Evolutionary conservation across 179 eudicot species (phyloP).

Genomic region (Carnegiea gigantea): DNA sequence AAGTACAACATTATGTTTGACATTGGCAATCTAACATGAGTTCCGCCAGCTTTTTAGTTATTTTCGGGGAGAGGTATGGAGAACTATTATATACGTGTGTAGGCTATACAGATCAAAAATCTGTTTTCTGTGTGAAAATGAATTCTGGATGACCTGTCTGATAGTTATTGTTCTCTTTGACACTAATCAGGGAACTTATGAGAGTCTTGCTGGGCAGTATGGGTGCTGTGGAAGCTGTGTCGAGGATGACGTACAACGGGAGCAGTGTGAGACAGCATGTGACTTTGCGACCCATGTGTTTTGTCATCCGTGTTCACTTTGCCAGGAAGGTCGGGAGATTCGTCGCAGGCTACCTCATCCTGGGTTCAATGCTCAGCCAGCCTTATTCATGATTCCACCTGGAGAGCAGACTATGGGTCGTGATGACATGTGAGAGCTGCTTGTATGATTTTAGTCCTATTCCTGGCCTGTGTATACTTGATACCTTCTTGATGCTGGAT

Average conservation of each 20-base stretch:
- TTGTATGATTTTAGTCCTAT: not conserved
- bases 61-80: not conserved
- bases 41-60: no score
- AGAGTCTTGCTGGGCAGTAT: conserved; percentile 52
- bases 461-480: not conserved
- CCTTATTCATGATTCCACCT: conserved; percentile 68
- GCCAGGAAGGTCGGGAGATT: conserved; percentile 92
- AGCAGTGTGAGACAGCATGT: conserved; percentile 69
- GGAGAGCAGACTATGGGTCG: conserved; percentile 75
- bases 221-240: conserved; percentile 60
- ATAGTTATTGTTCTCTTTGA: conserved; percentile 6
- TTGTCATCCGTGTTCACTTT: conserved; percentile 83
- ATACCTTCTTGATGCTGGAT: not conserved
- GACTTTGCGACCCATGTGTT: conserved; percentile 74
- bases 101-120: no score
- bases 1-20: no score
- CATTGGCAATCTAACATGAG: no score
- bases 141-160: not conserved
- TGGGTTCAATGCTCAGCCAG: conserved; percentile 56
- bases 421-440: conserved; percentile 9
- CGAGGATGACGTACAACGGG: conserved; percentile 67
- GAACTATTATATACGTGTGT: no score
- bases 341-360: conserved; percentile 93
- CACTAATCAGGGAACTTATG: conserved; percentile 65
- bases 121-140: not conserved